These are phyloP conservation scores for Neopestalotiopsis rosae DNA, from an alignment of 2,329 filamentous ascomycete genomes.

Conservation along the genomic window DNA sequence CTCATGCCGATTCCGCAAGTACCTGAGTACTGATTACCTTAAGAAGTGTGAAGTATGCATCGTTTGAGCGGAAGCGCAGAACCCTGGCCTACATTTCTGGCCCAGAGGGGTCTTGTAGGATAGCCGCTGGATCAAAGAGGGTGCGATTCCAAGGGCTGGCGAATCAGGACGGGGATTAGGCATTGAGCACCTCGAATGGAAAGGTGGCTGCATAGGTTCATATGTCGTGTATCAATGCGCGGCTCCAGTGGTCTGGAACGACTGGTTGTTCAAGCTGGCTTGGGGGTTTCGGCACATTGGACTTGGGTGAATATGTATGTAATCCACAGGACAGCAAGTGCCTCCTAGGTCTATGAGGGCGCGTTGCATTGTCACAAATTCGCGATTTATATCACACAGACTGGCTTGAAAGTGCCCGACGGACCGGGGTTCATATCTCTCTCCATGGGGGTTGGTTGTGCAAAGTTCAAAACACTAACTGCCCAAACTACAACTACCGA, in stretches of 20 bases:
- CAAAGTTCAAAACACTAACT: background rate
- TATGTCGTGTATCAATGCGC: background rate
- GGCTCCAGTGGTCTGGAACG: background rate
- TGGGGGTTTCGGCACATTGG: too few relatives aligned
- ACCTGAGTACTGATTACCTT: background rate
- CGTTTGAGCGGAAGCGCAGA: too few relatives aligned
- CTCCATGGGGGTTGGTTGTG: background rate
- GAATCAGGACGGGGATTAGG: background rate
- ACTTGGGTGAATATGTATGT: too few relatives aligned
- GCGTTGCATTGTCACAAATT: background rate
- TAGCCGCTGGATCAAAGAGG: constrained; percentile 11
- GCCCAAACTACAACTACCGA: too few relatives aligned
- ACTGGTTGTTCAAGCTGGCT: too few relatives aligned
- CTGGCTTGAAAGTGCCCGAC: background rate
- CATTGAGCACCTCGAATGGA: background rate
- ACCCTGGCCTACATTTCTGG: background rate
- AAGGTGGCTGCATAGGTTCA: background rate
- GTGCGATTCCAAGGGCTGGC: background rate
- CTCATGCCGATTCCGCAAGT: background rate
- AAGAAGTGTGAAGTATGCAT: background rate
- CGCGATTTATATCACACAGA: background rate
- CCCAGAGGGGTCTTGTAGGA: background rate
- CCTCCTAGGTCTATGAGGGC: background rate
- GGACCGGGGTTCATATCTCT: background rate
- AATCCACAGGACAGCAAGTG: background rate